These are phyloP conservation scores for Lycium ferocissimum DNA, from an alignment of 257 asterid genomes.

Conservation along the genomic window DNA sequence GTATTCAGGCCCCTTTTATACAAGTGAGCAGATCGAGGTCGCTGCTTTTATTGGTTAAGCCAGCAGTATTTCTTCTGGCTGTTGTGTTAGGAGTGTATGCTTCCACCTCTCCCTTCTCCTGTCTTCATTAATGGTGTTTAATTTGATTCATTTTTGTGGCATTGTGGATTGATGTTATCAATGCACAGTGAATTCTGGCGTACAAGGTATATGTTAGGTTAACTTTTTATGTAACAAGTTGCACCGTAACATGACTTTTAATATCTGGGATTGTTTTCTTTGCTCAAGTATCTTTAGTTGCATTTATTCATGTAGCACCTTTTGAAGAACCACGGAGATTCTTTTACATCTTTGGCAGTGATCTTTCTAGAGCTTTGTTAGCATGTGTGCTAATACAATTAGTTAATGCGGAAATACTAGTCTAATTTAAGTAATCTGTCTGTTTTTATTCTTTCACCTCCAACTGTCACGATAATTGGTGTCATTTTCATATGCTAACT, in stretches of 20 bases:
- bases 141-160: not conserved
- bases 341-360: not conserved
- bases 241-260: constrained; percentile 6
- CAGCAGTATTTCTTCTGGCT: constrained; percentile 76
- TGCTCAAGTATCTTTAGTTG: constrained; percentile 7
- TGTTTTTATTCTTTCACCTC: not conserved
- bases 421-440: not conserved
- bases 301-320: not conserved
- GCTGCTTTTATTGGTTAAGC: constrained; percentile 85
- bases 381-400: not conserved
- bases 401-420: not conserved
- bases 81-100: constrained; percentile 75
- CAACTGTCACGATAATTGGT: not conserved
- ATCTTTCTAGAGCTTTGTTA: not conserved
- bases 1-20: constrained; percentile 90
- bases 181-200: constrained; percentile 10
- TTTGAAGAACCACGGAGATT: constrained; percentile 6
- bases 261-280: not conserved
- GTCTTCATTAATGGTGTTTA: not conserved
- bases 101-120: constrained; percentile 21
- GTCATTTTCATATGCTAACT: not conserved
- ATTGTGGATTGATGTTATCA: not conserved
- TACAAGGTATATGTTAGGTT: not conserved
- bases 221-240: not conserved
- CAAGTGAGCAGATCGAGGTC: constrained; percentile 95